phyloP scores from a whole-genome alignment of 805 yeast species.

The Clavispora fructus region DNA sequence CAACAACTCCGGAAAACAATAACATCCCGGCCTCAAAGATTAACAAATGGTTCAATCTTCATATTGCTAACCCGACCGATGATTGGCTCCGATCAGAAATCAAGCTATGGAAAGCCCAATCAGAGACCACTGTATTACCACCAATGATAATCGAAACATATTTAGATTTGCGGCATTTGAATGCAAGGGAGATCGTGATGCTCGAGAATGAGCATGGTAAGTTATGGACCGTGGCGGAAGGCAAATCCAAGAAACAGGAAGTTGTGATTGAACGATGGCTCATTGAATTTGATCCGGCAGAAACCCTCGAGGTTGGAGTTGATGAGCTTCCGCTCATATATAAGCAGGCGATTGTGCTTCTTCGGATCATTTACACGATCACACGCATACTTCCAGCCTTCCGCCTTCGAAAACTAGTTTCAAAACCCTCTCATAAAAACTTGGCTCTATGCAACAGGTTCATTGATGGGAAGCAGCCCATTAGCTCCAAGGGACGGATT shows the following conservation, averaged over 20 bases:
- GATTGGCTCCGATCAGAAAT: conserved; percentile 50
- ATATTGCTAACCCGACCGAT: conserved; percentile 29
- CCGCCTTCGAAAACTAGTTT: conserved; percentile 42
- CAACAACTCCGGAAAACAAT: conserved; percentile 9
- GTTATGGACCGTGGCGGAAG: conserved; percentile 52
- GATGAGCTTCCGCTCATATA: conserved; percentile 64
- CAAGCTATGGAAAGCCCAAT: conserved; percentile 50
- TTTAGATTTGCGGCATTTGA: conserved; percentile 57
- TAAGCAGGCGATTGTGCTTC: conserved; percentile 66
- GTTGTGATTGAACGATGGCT: conserved; percentile 95
- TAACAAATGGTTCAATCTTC: conserved; percentile 63
- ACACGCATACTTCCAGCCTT: conserved; percentile 68
- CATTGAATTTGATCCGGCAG: conserved; percentile 63
- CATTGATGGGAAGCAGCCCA: conserved; percentile 73
- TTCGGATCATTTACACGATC: conserved; percentile 68
- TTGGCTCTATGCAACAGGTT: conserved; percentile 55
- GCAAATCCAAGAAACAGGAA: conserved; percentile 63
- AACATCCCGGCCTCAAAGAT: conserved; percentile 22
- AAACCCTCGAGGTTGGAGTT: conserved; percentile 27
- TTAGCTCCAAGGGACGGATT: conserved; percentile 75
- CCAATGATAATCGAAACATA: conserved; percentile 85
- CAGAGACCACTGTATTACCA: conserved; percentile 47
- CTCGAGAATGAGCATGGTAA: conserved; percentile 51
- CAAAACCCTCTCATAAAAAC: conserved; percentile 14
- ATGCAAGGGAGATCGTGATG: conserved; percentile 53